phyloP scores from a whole-genome alignment of 306 rosid genomes.

The Lathyrus aphaca region DNA sequence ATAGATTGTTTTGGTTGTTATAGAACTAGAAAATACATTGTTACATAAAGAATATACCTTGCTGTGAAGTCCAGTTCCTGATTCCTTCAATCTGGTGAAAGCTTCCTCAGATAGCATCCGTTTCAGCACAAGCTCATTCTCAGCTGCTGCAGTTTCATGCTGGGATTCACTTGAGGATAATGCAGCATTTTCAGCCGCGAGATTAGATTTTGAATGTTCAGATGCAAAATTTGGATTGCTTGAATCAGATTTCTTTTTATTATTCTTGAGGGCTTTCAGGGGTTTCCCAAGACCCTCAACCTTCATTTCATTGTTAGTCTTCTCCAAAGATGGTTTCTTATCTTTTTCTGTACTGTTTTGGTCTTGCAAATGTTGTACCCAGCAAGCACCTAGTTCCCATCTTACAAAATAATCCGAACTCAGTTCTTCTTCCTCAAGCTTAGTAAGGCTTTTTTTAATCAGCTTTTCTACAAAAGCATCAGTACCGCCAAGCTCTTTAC shows the following conservation, averaged over 20 bases:
- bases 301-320: conserved; percentile 82
- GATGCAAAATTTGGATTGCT: conserved; percentile 52
- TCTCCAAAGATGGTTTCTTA: conserved; percentile 70
- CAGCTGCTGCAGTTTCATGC: conserved; percentile 59
- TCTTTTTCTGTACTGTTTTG: conserved; percentile 84
- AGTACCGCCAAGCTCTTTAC: conserved; percentile 62
- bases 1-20: conserved; percentile 36
- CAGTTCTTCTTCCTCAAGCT: conserved; percentile 76
- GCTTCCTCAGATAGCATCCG: conserved; percentile 69
- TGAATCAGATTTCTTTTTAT: conserved; percentile 69
- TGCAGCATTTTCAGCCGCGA: conserved; percentile 54
- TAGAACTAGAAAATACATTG: conserved; percentile 31
- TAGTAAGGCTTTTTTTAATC: conserved; percentile 68
- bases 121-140: conserved; percentile 76
- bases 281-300: conserved; percentile 97
- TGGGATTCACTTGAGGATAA: conserved; percentile 55
- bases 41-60: conserved; percentile 61
- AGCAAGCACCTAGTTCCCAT: conserved; percentile 99
- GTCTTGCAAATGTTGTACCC: conserved; percentile 99
- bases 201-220: conserved; percentile 54
- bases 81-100: conserved; percentile 82
- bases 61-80: conserved; percentile 94
- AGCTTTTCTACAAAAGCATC: conserved; percentile 66
- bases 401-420: conserved; percentile 66
- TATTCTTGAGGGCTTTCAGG: conserved; percentile 82